Evolutionary conservation across 305 asterid species (phyloP), one percentile per base, ranked within the genome.

Genomic region (Fraxinus sp.): DNA sequence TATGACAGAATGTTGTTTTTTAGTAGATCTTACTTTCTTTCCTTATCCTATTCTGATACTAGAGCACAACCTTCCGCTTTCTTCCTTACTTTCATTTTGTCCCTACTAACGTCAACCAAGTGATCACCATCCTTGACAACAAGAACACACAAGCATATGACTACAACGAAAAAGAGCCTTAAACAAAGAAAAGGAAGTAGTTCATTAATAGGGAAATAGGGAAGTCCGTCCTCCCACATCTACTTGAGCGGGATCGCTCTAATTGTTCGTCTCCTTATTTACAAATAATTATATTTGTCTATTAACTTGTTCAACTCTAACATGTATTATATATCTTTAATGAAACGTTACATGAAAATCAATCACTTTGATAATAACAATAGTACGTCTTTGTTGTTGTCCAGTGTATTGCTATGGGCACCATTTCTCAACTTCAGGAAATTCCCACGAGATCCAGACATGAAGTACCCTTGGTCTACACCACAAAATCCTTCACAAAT

Each of bases 371-470:
- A 66, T 66, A 28, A 76, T 76, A 36, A 36, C 18, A 41, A 62
- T 20, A 35, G 28, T 24, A 52, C 16, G 8, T 82, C 26, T 81
- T 24, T 46, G 10, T 52, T 2, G 7, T 79, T 20, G 57, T 44
- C 64, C 87, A 93, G 97, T 87, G 83, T 91, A 72, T 78, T 92
- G 87, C 88, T 93, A 46, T 93, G 98, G 98, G 97, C 98, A 46
- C 97, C 97, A 86, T 94, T 94, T 84, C 86, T 94, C 72, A 94
- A 94, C 91, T 92, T 93, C 91, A 90, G 97, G 76, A 94, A 92
- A 82, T 87, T 94, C 44, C 97, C 98, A 0, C 32, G 97, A 86
- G 96, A 93, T 88, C 97, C 98, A 82, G 74, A 84, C 10, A 89
- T 94, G 93, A 93, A 93, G 88, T 93, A 93, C 49, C 98, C 98